Conservation (phyloP, 805 yeast species). For the Metschnikowia similis region DNA sequence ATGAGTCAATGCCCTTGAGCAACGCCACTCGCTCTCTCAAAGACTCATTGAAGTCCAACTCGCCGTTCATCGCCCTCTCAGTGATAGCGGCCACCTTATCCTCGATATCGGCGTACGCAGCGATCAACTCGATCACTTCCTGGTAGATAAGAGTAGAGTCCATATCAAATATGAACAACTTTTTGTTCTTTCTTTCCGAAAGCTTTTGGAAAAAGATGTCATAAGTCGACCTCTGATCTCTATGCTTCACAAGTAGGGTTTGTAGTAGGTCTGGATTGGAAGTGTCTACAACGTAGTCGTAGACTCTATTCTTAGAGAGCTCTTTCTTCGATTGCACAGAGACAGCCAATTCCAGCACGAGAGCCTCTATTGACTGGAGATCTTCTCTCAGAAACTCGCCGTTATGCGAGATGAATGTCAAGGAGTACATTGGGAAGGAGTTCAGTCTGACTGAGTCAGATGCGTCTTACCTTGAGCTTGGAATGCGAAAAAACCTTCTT, state of each 20-base stretch:
- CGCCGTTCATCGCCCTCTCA: constrained; percentile 95
- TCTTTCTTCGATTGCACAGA: constrained; percentile 11
- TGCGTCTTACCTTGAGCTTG: background rate
- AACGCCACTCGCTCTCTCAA: constrained; percentile 68
- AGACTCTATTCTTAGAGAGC: constrained; percentile 15
- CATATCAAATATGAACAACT: constrained; percentile 90
- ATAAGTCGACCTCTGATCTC: constrained; percentile 10
- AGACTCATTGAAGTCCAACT: constrained; percentile 83
- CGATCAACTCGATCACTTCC: constrained; percentile 94
- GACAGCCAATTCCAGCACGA: constrained; percentile 10
- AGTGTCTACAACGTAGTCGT: constrained; percentile 16
- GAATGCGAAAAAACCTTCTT: background rate
- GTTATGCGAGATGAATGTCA: constrained; percentile 17
- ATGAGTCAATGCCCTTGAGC: constrained; percentile 76
- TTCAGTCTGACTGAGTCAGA: background rate
- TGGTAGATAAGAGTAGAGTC: constrained; percentile 94
- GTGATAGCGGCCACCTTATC: constrained; percentile 84
- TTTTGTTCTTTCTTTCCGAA: constrained; percentile 30
- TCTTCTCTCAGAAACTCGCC: constrained; percentile 9
- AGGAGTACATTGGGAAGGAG: constrained; percentile 9
- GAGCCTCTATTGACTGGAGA: constrained; percentile 7
- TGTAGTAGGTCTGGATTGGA: constrained; percentile 12
- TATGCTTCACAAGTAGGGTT: constrained; percentile 9
- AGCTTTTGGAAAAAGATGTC: constrained; percentile 33
- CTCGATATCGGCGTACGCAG: constrained; percentile 90